Conservation (phyloP, 164 flowering plant genomes). For the Annona cherimola region DNA sequence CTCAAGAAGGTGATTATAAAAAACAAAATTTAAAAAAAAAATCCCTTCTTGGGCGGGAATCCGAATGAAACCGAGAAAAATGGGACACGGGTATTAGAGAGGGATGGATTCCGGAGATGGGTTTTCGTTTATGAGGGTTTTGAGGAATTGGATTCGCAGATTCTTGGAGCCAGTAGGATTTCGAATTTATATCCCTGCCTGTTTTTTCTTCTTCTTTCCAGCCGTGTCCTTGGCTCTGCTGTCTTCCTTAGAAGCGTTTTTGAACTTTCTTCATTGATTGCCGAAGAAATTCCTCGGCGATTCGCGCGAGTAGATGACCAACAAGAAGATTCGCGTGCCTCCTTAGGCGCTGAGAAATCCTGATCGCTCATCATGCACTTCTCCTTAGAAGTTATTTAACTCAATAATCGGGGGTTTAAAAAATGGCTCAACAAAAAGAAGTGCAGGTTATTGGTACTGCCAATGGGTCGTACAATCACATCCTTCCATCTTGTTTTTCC, state of each 20-base stretch:
- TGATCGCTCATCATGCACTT: neutral
- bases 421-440: too few relatives aligned
- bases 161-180: conserved; percentile 28
- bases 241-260: neutral
- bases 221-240: neutral
- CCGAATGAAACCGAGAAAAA: conserved; percentile 13
- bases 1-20: neutral
- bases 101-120: conserved; percentile 16
- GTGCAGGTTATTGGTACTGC: too few relatives aligned
- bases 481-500: too few relatives aligned
- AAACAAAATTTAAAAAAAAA: conserved; percentile 11
- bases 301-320: neutral
- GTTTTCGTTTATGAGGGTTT: conserved; percentile 18
- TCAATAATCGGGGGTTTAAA: neutral
- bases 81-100: conserved; percentile 26
- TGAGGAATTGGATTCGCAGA: conserved; percentile 22
- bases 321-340: neutral
- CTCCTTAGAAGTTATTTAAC: neutral
- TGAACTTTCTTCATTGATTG: conserved; percentile 1
- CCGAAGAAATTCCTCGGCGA: neutral
- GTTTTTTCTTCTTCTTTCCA: conserved; percentile 4
- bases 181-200: conserved; percentile 4
- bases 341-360: neutral
- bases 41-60: neutral
- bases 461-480: too few relatives aligned